Base-by-base conservation (phyloP, 2,329 filamentous ascomycete genomes). In the Paecilomyces sp. region DNA sequence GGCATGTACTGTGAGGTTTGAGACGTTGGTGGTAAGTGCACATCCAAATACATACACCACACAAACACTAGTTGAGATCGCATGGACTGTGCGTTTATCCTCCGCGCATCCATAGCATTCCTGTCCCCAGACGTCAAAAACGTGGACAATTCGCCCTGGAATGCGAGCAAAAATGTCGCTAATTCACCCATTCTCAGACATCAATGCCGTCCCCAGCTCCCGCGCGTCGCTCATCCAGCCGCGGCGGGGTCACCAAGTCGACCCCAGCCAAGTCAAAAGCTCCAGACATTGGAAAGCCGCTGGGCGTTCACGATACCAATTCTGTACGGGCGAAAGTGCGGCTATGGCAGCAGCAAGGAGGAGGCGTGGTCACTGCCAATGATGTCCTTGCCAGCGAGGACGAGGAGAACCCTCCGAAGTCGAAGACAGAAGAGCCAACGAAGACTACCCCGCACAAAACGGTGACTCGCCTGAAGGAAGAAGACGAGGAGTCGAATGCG, bases 311-410 rank as follows among this genome's bases (percentile, higher is more conserved):
- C 78, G 74, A 80, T 85, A 66, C 86, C 79, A 75, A 84, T 78
- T 68, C 89, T n/a, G 89, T 95, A 55, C 85, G 85, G 63, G 88
- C 90, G 65, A 87, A 92, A 68, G 90, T 96, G 57, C 88, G 87
- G 66, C 84, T 88, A 74, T 96, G 92, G 92, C 91, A 96, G 74
- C 88, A 88, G 69, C 81, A 87, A 65, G 91, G 89, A 68, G 89
- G 88, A 34, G 83, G 83, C 5, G 88, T 87, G 28, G 83, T 88
- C 3, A 75, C 75, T 1, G 81, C 86, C 31, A 85, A 89, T 47
- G 76, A 90, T 33, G 81, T 84, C 5, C 83, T 84, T 61, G 80
- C 82, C 12, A 79, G 82, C 13, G 85, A 88, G 13, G 83, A 85
- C 3, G 64, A 66, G 1, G 63, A 68, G 52, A 69, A 69, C 55